phyloP scores from a whole-genome alignment of 2,329 filamentous ascomycete species.

The Phaeomoniella chlamydospora region DNA sequence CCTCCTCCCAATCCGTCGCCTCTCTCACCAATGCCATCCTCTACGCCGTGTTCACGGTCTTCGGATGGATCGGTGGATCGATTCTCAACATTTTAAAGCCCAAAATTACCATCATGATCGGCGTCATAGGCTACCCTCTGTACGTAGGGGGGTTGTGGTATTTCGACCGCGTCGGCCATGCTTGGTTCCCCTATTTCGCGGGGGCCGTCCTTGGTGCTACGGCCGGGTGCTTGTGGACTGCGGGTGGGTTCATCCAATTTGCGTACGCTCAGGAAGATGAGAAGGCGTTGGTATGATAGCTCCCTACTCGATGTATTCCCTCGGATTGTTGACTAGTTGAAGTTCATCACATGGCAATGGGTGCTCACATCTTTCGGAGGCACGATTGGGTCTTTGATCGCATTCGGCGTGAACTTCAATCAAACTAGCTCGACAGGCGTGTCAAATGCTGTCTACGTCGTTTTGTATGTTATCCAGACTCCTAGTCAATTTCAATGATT shows the following conservation, averaged over 20 bases:
- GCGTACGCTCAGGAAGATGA: too few species aligned
- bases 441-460: constrained; percentile 8
- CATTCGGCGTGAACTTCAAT: constrained; percentile 9
- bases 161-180: too few species aligned
- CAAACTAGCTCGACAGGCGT: constrained; percentile 8
- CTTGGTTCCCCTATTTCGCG: constrained; percentile 9
- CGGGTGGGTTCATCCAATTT: too few species aligned
- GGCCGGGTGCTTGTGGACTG: constrained; percentile 8
- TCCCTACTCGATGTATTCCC: too few species aligned
- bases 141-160: constrained; percentile 11
- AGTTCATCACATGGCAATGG: constrained; percentile 10
- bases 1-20: constrained; percentile 8
- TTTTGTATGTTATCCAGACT: too few species aligned
- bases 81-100: constrained; percentile 9
- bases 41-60: constrained; percentile 8
- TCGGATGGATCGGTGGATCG: constrained; percentile 9
- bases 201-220: constrained; percentile 6
- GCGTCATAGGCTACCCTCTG: constrained; percentile 9
- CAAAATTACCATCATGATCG: constrained; percentile 7
- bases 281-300: too few species aligned
- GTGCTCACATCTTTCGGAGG: constrained; percentile 5
- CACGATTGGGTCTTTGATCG: too few species aligned
- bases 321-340: too few species aligned
- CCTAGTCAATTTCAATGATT: too few species aligned
- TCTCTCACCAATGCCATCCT: constrained; percentile 9